Evolutionary conservation across 1,284 basidiomycete genomes (phyloP).

Genomic region (Tilletia indica): DNA sequence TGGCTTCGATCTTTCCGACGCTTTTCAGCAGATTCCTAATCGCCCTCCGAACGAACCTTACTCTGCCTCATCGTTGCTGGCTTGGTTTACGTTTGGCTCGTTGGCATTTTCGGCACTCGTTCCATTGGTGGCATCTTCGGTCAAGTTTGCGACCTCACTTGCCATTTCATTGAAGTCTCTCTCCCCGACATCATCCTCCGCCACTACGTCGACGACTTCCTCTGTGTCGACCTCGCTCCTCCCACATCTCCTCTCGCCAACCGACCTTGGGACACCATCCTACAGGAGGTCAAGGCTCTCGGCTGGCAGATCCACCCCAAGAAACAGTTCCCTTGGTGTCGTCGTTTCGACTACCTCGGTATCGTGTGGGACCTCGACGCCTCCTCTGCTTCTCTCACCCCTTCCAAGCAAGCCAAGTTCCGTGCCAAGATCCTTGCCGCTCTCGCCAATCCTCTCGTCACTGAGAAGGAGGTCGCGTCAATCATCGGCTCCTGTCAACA

Average conservation of each 20-base stretch:
- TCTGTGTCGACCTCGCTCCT: neutral
- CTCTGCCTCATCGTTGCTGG: neutral
- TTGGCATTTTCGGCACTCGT: neutral
- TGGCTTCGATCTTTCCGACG: neutral
- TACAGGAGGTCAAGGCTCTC: neutral
- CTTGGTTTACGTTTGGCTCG: neutral
- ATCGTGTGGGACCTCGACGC: conserved; percentile 1
- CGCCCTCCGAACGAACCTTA: neutral
- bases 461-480: neutral
- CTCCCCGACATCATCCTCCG: neutral
- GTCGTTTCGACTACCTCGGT: neutral
- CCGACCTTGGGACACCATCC: neutral
- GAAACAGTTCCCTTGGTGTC: neutral
- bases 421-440: neutral
- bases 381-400: neutral
- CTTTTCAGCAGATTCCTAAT: neutral
- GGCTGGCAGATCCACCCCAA: neutral
- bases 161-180: neutral
- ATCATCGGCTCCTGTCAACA: neutral
- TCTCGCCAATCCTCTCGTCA: neutral
- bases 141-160: neutral
- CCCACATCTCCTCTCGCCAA: neutral
- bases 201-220: conserved; percentile 2
- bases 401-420: neutral
- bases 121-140: neutral